Base-by-base conservation (phyloP, 2,329 filamentous ascomycete genomes). In the Phaeosphaeriaceae sp. region DNA sequence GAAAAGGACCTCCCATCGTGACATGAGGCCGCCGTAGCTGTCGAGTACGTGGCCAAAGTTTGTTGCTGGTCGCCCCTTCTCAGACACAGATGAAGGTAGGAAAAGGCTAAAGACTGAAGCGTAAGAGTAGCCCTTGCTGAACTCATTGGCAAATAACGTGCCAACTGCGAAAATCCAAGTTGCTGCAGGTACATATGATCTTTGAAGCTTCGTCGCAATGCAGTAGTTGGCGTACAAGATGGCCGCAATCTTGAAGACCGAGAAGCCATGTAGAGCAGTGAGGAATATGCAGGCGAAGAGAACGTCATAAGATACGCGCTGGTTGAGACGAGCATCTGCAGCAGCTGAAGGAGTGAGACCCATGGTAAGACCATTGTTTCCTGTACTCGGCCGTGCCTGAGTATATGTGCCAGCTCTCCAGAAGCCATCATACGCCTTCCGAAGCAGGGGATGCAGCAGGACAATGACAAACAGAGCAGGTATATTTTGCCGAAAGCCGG, bases 1-100 rank as follows among this genome's bases (percentile, higher is more conserved):
- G 84, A 99, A 99, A 5, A 97, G 84, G n/a, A 99, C 89, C 76
- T 98, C 92, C 95, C 95, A 99, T 58, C 94, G 86, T 0, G 89
- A 84, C 74, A 96, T 88, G n/a, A 99, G 81, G 0, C 95, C 95
- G 7, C 92, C 88, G 64, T 90, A 89, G 52, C 84, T 83, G 78
- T 99, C 95, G 17, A 98, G 81, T 81, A 86, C 91, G 45, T 82
- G 81, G 7, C 88, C 93, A 82, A 89, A 89, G 20, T 83, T 81
- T 33, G 86, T 80, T 41, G 88, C 72, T 1, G 75, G 57, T 7
- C 81, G 45, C 7, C 63, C 79, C 19, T 81, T 79, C 10, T 82
- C 75, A 1, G 80, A 78, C 0, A 76, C 66, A 21, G 76, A 68
- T 5, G 79, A 75, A 11, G 79, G 76, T 7, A 79, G 68, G 42